Evolutionary conservation across 1,139 yeast species (phyloP).

Genomic region (Magnusiomyces ingens): DNA sequence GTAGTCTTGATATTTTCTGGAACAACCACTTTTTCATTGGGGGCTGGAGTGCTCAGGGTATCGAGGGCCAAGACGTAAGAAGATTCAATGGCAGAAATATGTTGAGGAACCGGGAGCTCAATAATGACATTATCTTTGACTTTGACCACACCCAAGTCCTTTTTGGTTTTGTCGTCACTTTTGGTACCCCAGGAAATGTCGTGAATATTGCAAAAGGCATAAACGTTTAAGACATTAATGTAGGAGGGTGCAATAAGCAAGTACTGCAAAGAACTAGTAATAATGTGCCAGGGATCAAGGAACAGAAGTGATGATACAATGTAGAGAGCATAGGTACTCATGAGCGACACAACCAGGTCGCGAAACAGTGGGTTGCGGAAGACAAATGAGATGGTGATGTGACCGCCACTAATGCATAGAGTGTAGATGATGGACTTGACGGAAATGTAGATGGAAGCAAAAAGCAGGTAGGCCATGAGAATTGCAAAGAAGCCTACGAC

Average conservation of each 20-base stretch:
- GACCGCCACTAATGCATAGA: constrained; percentile 37
- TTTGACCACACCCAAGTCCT: constrained; percentile 66
- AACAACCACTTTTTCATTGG: constrained; percentile 22
- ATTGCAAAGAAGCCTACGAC: constrained; percentile 86
- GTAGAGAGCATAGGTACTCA: constrained; percentile 78
- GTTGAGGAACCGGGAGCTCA: constrained; percentile 61
- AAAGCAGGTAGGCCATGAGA: constrained; percentile 85
- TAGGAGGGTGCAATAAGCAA: constrained; percentile 67
- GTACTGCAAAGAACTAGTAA: constrained; percentile 67
- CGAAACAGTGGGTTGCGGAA: constrained; percentile 63
- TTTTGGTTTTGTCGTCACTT: constrained; percentile 53
- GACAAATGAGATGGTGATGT: constrained; percentile 43
- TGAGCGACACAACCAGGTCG: constrained; percentile 78
- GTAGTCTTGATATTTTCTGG: constrained; percentile 29
- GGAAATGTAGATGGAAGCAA: constrained; percentile 80
- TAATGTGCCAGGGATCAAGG: constrained; percentile 74
- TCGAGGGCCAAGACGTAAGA: constrained; percentile 41
- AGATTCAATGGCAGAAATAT: constrained; percentile 54
- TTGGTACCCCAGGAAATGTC: constrained; percentile 89
- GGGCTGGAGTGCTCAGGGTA: constrained; percentile 24
- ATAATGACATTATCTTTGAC: constrained; percentile 48
- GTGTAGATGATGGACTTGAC: constrained; percentile 56
- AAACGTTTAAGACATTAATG: constrained; percentile 70
- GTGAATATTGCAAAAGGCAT: constrained; percentile 79
- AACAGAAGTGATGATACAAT: constrained; percentile 67